Conservation (phyloP, 2,329 filamentous ascomycete species). For the Calonectria leucothoes region DNA sequence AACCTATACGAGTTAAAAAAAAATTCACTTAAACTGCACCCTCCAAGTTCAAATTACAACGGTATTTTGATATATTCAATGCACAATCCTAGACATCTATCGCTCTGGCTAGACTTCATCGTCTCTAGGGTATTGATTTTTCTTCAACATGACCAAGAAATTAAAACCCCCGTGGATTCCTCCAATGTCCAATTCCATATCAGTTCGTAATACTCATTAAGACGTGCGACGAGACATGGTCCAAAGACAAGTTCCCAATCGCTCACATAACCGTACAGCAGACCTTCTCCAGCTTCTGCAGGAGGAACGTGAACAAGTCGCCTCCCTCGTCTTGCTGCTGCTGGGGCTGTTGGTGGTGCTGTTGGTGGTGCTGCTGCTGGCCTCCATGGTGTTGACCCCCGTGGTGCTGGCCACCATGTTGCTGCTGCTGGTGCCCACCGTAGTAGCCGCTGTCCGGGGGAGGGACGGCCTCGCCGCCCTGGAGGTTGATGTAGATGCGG, state of each 20-base stretch:
- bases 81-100: conserved; percentile 8
- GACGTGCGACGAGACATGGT: conserved; percentile 16
- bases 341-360: conserved; percentile 57
- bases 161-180: background rate
- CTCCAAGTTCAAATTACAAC: conserved; percentile 8
- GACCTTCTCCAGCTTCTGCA: conserved; percentile 73
- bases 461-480: conserved; percentile 73
- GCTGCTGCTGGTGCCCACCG: conserved; percentile 49
- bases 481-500: conserved; percentile 87
- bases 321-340: conserved; percentile 65
- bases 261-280: conserved; percentile 82
- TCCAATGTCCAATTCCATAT: background rate
- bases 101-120: background rate
- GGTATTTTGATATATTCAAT: conserved; percentile 26
- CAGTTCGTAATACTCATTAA: conserved; percentile 13
- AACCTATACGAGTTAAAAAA: background rate
- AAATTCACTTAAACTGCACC: background rate
- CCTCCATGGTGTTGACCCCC: conserved; percentile 55
- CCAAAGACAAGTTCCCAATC: conserved; percentile 19
- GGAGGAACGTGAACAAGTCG: conserved; percentile 68
- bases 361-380: conserved; percentile 53
- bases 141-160: conserved; percentile 11
- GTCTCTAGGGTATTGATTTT: background rate
- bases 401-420: conserved; percentile 49
- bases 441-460: conserved; percentile 52